Evolutionary conservation across 345 rosid species (phyloP), one percentile per base, ranked within the genome.

Genomic region (Eutrema japonicum): DNA sequence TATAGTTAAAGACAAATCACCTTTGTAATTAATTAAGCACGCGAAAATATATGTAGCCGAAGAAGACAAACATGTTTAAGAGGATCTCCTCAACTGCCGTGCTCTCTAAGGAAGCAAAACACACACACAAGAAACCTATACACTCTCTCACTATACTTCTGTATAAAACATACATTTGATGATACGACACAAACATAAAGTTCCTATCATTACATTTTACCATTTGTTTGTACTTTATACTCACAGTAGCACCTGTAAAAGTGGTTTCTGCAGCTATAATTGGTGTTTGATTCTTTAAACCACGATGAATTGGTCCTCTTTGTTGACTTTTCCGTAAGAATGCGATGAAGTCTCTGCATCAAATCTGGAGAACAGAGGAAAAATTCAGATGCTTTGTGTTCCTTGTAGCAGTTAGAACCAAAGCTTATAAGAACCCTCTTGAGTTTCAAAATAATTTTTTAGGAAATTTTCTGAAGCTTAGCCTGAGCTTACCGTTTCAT

Each of bases 401-500:
- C 26, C 41, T 57, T 49, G 78, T 68, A 68, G 68, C 51, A 65
- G 45, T 53, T 42, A 35, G 36, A 52, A 46, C 18, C 50, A 58
- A 64, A 32, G 42, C 16, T 49, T 36, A 50, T 29, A 16, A 5
- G 33, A 66, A 10, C 36, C 14, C 18, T 56, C 30, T 49, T 46
- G 5, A 27, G 1, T 51, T 22, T 52, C 36, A 30, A 47, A 36
- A 35, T n/a, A 36, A 67, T 10, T n/a, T 47, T 38, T 27, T n/a
- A 33, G 33, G 2, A 26, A 36, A 62, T 1, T 8, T 13, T 62
- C 58, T 43, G 52, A 45, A 16, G 11, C 58, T 54, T 50, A 45
- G 30, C 13, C 29, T 40, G 29, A 63, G 60, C 65, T 77, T 75
- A 82, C 85, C 85, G 73, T 54, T 73, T 29, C 77, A 62, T 66